Evolutionary conservation across 1,284 basidiomycete species (phyloP).

Genomic region (Austropuccinia psidii): DNA sequence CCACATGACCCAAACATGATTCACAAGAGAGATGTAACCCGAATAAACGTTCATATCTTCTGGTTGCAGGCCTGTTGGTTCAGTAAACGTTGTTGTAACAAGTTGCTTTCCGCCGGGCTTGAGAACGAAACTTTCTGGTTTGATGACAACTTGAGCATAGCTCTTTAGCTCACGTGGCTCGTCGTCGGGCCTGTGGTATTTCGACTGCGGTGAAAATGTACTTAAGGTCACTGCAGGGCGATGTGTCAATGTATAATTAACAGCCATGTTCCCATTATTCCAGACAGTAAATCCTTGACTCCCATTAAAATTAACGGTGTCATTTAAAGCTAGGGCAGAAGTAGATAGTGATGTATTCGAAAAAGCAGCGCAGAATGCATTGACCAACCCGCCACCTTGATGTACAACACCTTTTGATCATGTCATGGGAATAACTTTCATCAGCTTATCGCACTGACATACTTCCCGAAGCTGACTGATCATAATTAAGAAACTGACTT

Average conservation of each 20-base stretch:
- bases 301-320: constrained; percentile 2
- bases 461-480: not conserved
- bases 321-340: constrained; percentile 17
- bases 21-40: constrained; percentile 34
- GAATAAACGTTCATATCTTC: constrained; percentile 31
- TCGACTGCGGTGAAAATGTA: constrained; percentile 3
- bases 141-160: constrained; percentile 1
- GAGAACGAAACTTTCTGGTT: not conserved
- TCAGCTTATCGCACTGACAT: not conserved
- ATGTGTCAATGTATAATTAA: constrained; percentile 17
- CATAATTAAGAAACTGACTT: not conserved
- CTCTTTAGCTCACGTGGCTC: not conserved
- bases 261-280: constrained; percentile 2
- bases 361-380: constrained; percentile 36
- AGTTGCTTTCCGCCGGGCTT: constrained; percentile 5
- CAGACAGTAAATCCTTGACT: constrained; percentile 5
- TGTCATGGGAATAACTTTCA: not conserved
- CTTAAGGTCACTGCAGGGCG: constrained; percentile 9
- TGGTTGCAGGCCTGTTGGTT: not conserved
- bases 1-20: too few species aligned
- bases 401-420: constrained; percentile 6
- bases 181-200: constrained; percentile 1
- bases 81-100: not conserved
- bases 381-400: constrained; percentile 36
- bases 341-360: constrained; percentile 27